Base-by-base conservation (phyloP, 768 basidiomycete genomes). In the Serendipita sp. region DNA sequence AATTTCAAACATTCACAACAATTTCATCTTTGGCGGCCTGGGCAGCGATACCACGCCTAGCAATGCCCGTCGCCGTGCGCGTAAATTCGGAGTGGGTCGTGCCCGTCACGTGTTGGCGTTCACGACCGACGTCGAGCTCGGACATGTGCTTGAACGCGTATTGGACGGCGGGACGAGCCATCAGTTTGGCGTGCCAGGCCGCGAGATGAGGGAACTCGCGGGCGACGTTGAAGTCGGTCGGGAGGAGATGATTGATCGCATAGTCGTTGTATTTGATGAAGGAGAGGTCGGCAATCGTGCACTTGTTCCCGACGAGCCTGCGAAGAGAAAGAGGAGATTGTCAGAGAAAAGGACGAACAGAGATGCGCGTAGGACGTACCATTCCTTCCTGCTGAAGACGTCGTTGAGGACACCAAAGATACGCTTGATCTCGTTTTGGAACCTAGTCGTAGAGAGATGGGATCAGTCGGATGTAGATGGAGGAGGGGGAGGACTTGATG, bases 331-430 rank as follows among this genome's bases (percentile, higher is more conserved):
- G 28, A 51, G 13, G n/a, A n/a, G n/a, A n/a, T 51, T 11, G 48
- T 51, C 22, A 11, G 48, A 28, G 26, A 9, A 13, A 14, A 28
- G 11, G 13, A 11, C 28, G 22, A 11, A 51, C 48, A 26, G 13
- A 9, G 14, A 14, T 16, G 13, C 31, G 41, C 41, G 20, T n/a
- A 30, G 28, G 3, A 42, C 61, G 31, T 17, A 63, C 65, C 65
- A 66, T 38, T 66, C 64, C 16, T 53, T 44, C 33, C 65, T 60
- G 28, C 30, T 60, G 5, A 68, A 61, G 13, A 62, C 50, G 7
- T 60, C 60, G 13, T 68, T 61, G n/a, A 68, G 50, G 1, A 68
- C 67, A 17, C 64, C 64, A 24, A 67, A 60, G 38, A 68, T 58
- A 26, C 67, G 66, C 5, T 38, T 26, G 22, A 60, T 63, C 38